phyloP scores from a whole-genome alignment of 2,329 filamentous ascomycete species.

The Colletotrichum sansevieriae region DNA sequence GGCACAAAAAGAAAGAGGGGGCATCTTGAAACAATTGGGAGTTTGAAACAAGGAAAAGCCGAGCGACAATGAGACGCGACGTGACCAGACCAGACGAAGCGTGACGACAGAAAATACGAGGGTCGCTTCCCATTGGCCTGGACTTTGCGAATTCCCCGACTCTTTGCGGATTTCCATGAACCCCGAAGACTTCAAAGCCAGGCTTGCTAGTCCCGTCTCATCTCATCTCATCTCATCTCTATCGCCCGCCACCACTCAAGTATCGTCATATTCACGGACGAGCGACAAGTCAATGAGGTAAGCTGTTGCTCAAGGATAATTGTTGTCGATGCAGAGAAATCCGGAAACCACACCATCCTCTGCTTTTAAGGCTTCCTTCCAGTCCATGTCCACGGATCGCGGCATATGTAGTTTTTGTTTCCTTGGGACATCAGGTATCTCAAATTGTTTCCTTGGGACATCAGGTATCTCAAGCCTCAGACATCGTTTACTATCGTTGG shows the following conservation, averaged over 20 bases:
- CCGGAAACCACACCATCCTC: too few species aligned
- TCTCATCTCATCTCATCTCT: slow-evolving; percentile 5
- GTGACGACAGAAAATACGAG: slow-evolving; percentile 9
- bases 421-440: too few species aligned
- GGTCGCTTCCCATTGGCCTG: neutral
- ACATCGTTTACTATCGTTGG: too few species aligned
- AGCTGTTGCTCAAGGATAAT: too few species aligned
- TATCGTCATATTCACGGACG: neutral
- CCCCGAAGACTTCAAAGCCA: neutral
- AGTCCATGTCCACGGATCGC: too few species aligned
- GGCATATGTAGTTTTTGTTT: too few species aligned
- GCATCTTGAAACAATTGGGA: slow-evolving; percentile 25
- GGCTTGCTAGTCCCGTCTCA: neutral
- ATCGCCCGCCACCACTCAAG: neutral
- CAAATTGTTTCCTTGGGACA: too few species aligned
- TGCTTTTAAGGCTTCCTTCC: too few species aligned
- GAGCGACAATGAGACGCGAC: slow-evolving; percentile 22
- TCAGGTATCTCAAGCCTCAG: too few species aligned
- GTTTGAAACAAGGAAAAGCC: slow-evolving; percentile 31
- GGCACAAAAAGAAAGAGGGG: neutral
- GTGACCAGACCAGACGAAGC: slow-evolving; percentile 20
- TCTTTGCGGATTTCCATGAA: slow-evolving; percentile 15
- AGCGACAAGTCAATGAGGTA: too few species aligned
- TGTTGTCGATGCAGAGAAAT: too few species aligned
- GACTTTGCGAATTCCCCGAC: slow-evolving; percentile 17